Evolutionary conservation across 2,329 filamentous ascomycete genomes (phyloP).

Genomic region (Didymella pinodella): DNA sequence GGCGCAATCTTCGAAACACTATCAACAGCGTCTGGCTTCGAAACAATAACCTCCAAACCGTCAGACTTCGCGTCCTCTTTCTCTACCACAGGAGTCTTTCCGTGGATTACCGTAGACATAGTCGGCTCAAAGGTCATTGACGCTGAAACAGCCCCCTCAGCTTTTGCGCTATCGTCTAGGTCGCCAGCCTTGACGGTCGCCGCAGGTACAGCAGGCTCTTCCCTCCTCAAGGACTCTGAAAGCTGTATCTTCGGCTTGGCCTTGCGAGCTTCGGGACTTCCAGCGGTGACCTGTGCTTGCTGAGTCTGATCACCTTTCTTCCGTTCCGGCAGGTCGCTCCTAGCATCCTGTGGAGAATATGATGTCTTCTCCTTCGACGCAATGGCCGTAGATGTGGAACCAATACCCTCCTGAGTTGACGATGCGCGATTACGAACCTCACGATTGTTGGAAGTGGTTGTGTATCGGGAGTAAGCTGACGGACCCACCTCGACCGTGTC

Average conservation of each 20-base stretch:
- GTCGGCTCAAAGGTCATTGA: background rate
- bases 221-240: conserved; percentile 24
- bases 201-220: conserved; percentile 3
- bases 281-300: conserved; percentile 5
- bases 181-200: background rate
- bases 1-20: background rate
- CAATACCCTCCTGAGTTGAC: conserved; percentile 5
- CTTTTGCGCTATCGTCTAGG: background rate
- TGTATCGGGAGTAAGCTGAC: conserved; percentile 7
- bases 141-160: background rate
- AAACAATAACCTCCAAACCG: background rate
- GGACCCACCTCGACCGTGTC: conserved; percentile 3
- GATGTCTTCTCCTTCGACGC: conserved; percentile 5
- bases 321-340: conserved; percentile 41
- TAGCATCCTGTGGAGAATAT: conserved; percentile 51
- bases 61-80: background rate
- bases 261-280: conserved; percentile 30
- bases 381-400: background rate
- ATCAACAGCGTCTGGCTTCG: background rate
- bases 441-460: conserved; percentile 4
- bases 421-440: conserved; percentile 2
- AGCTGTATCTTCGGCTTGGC: conserved; percentile 26
- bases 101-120: background rate
- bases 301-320: conserved; percentile 18
- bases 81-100: background rate